Percentiles rank a stretch among this genome's conserved stretches.
These are phyloP conservation scores for Pichia cephalocereana DNA, from an alignment of 805 yeast species.

Conservation along the genomic window DNA sequence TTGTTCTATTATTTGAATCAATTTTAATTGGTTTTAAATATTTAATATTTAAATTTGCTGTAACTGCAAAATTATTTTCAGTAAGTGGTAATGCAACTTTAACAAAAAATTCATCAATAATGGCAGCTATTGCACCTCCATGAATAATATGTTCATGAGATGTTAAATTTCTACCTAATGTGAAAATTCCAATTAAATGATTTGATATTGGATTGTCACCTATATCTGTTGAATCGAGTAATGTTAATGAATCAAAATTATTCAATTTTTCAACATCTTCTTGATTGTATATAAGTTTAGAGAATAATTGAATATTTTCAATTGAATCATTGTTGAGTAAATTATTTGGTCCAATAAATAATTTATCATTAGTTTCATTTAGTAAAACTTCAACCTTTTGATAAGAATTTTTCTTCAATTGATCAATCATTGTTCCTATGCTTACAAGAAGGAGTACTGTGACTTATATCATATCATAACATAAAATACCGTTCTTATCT, in stretches of 20 bases:
- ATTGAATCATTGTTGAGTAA: constrained; percentile 15
- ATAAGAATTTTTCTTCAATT: constrained; percentile 6
- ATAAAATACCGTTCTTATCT: neutral
- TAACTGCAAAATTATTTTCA: constrained; percentile 38
- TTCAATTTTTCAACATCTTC: constrained; percentile 3
- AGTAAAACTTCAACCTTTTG: constrained; percentile 13
- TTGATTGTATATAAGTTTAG: constrained; percentile 10
- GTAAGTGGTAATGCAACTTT: constrained; percentile 40
- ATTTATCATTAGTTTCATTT: constrained; percentile 16
- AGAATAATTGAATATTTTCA: constrained; percentile 13
- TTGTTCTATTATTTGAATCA: constrained; percentile 1
- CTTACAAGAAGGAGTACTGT: no score
- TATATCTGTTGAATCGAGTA: neutral
- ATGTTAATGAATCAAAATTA: neutral
- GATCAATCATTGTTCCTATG: neutral
- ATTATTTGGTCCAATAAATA: constrained; percentile 22
- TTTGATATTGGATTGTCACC: constrained; percentile 20
- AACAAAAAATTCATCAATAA: constrained; percentile 45
- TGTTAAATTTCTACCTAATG: constrained; percentile 35
- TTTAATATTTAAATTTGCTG: constrained; percentile 36
- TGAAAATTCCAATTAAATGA: constrained; percentile 36
- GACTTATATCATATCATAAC: no score
- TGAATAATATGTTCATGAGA: constrained; percentile 44
- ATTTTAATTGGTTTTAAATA: constrained; percentile 26
- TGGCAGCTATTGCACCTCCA: constrained; percentile 45